Conservation (phyloP, 2,329 filamentous ascomycete genomes). For the Xylaria sp. region DNA sequence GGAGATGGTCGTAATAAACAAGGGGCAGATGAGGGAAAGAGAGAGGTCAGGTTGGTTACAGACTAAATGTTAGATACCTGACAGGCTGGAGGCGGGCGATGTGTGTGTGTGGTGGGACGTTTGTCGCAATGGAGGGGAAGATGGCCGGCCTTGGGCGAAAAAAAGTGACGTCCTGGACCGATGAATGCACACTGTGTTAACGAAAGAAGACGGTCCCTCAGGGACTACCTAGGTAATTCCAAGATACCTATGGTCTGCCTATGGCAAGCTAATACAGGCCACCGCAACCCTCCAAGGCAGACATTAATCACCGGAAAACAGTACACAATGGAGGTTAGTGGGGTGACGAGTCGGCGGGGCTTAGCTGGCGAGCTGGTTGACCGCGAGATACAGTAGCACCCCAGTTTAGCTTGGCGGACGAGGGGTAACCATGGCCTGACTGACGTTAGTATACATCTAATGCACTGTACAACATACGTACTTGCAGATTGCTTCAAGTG, state of each 20-base stretch:
- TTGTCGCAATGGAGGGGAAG: slow-evolving; percentile 50
- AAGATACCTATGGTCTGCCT: too few relatives aligned
- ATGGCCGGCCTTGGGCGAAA: slow-evolving; percentile 41
- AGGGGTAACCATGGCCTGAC: slow-evolving; percentile 30
- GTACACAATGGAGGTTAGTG: slow-evolving; percentile 23
- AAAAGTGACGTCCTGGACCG: slow-evolving; percentile 33
- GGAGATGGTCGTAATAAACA: slow-evolving; percentile 30
- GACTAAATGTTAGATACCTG: slow-evolving; percentile 34
- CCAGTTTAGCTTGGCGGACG: slow-evolving; percentile 31
- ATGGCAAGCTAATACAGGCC: neutral
- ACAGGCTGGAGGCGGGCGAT: slow-evolving; percentile 41
- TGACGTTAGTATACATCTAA: slow-evolving; percentile 23
- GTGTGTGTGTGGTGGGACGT: slow-evolving; percentile 47
- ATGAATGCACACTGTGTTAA: slow-evolving; percentile 26
- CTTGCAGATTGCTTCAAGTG: slow-evolving; percentile 23
- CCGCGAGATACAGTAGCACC: slow-evolving; percentile 23
- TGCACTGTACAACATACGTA: slow-evolving; percentile 35
- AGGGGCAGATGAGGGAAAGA: slow-evolving; percentile 38
- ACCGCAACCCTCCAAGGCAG: slow-evolving; percentile 17
- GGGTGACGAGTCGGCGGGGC: slow-evolving; percentile 34
- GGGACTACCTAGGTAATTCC: too few relatives aligned
- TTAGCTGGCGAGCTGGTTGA: slow-evolving; percentile 27
- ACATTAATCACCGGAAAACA: neutral
- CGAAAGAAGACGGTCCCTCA: neutral
- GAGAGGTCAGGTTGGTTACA: slow-evolving; percentile 36